phyloP scores from a whole-genome alignment of 1,284 basidiomycete species.

The Ustilago bromivora region DNA sequence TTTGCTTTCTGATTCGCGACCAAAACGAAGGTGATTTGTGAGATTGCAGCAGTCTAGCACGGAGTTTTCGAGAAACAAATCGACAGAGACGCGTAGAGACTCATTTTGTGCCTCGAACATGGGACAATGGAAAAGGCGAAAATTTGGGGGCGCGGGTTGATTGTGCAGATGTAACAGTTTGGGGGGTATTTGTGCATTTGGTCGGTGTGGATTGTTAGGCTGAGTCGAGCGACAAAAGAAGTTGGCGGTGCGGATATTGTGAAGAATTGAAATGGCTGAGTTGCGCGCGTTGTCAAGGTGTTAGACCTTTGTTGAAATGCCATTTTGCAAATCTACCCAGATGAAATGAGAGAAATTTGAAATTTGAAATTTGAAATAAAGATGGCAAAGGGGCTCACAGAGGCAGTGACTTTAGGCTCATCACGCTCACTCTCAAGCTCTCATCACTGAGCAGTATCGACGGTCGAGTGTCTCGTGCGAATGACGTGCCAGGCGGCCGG shows the following conservation, averaged over 20 bases:
- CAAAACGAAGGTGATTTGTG: conserved; percentile 10
- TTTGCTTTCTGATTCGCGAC: not conserved
- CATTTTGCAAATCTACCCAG: not conserved
- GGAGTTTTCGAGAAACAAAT: conserved; percentile 19
- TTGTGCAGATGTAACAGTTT: conserved; percentile 1
- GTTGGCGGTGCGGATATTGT: not conserved
- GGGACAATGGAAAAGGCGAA: conserved; percentile 12
- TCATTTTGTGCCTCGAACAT: conserved; percentile 4
- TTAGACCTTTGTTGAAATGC: conserved; percentile 17
- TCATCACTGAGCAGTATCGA: no score
- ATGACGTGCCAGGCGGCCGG: no score
- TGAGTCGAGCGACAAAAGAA: conserved; percentile 9
- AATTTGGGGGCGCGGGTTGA: conserved; percentile 12
- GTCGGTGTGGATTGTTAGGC: not conserved
- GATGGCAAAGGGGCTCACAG: no score
- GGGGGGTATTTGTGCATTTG: not conserved
- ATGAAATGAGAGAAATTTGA: not conserved
- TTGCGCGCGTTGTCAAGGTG: conserved; percentile 8
- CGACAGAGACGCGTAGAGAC: not conserved
- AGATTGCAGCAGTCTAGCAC: conserved; percentile 39
- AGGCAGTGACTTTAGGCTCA: no score
- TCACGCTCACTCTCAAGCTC: no score
- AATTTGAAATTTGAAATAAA: not conserved
- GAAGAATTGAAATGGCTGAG: not conserved
- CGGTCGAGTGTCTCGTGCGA: no score